A percentile compares a stretch with the other conserved stretches of the same genome.
phyloP scores from a whole-genome alignment of 768 basidiomycete genomes.

The Cystofilobasidium macerans region DNA sequence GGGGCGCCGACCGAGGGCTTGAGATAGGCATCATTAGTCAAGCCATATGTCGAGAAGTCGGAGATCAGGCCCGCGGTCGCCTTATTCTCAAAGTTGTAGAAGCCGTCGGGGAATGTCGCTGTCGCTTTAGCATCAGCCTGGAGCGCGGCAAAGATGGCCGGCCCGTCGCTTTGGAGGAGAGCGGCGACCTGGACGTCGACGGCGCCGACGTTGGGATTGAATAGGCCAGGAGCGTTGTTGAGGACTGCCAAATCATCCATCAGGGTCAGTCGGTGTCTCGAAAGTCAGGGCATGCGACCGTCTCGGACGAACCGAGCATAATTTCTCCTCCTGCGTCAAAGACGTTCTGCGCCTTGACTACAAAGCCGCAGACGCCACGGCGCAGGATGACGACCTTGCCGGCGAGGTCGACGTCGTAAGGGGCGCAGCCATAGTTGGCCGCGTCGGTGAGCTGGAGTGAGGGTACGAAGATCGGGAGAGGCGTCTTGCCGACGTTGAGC shows the following conservation, averaged over 20 bases:
- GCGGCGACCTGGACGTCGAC: constrained; percentile 4
- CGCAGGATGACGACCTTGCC: constrained; percentile 49
- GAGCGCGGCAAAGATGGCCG: constrained; percentile 11
- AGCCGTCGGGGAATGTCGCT: constrained; percentile 10
- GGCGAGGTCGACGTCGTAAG: constrained; percentile 51
- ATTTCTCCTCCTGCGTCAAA: constrained; percentile 31
- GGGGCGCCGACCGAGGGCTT: constrained; percentile 17
- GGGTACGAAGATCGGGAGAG: constrained; percentile 50
- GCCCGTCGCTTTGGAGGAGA: background rate
- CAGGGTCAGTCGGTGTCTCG: no score
- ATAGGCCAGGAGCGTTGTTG: background rate
- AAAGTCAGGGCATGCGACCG: no score
- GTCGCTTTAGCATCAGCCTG: constrained; percentile 8
- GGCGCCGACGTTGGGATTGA: background rate
- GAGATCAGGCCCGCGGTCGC: constrained; percentile 49
- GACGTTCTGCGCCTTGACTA: constrained; percentile 47
- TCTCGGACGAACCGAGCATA: no score
- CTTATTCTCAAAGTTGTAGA: constrained; percentile 42
- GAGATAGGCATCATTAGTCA: constrained; percentile 34
- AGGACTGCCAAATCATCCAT: background rate
- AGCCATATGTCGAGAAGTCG: constrained; percentile 34
- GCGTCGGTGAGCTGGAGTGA: constrained; percentile 47
- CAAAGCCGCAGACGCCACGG: constrained; percentile 51
- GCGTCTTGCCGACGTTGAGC: constrained; percentile 41
- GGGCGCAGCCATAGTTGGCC: constrained; percentile 51